Evolutionary conservation across 805 yeast genomes (phyloP).

Genomic region (Candida golubevii): DNA sequence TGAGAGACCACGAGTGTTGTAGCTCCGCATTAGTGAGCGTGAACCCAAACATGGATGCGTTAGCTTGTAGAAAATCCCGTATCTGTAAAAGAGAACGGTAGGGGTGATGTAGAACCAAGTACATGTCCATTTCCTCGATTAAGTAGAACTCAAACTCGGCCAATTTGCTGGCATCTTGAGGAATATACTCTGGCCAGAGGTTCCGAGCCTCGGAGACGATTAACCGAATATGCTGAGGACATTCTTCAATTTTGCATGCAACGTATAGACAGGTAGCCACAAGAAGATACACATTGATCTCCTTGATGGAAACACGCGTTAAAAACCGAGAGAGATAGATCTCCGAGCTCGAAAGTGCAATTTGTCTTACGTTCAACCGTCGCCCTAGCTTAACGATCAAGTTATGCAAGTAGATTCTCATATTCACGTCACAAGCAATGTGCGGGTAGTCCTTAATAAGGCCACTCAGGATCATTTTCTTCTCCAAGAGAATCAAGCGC

Average conservation of each 20-base stretch:
- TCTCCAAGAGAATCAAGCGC: constrained; percentile 35
- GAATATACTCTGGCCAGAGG: constrained; percentile 92
- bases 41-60: constrained; percentile 25
- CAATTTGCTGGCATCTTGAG: constrained; percentile 83
- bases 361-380: constrained; percentile 70
- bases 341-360: constrained; percentile 86
- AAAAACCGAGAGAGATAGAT: constrained; percentile 77
- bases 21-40: constrained; percentile 58
- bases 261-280: constrained; percentile 84
- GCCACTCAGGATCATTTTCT: constrained; percentile 42
- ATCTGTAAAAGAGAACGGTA: constrained; percentile 60
- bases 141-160: constrained; percentile 96
- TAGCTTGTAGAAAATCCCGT: constrained; percentile 37
- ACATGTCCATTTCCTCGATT: constrained; percentile 80
- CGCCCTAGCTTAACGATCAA: constrained; percentile 73
- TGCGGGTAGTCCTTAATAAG: constrained; percentile 40
- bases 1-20: constrained; percentile 83
- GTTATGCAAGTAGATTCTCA: constrained; percentile 77
- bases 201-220: constrained; percentile 80
- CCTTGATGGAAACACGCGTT: constrained; percentile 67
- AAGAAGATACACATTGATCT: constrained; percentile 74
- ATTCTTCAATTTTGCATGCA: constrained; percentile 92
- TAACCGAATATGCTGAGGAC: constrained; percentile 88
- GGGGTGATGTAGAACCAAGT: constrained; percentile 70
- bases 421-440: constrained; percentile 51